phyloP scores from a whole-genome alignment of 306 rosid genomes.

The Canavalia ensiformis region DNA sequence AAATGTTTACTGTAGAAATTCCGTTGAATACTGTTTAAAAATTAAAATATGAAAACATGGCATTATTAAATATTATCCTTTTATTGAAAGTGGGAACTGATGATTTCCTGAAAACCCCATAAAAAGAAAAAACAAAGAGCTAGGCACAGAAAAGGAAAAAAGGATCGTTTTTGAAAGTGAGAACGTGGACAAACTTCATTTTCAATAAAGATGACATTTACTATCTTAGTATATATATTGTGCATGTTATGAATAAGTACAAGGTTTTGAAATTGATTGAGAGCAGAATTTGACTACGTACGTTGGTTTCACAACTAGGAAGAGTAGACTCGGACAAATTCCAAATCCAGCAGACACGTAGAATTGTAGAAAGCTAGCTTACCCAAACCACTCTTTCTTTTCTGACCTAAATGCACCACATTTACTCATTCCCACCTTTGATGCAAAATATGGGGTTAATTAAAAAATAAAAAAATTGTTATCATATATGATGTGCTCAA shows the following conservation, averaged over 20 bases:
- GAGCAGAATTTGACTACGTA: constrained; percentile 49
- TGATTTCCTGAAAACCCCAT: constrained; percentile 16
- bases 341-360: constrained; percentile 54
- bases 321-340: not conserved
- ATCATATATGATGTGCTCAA: too few relatives aligned
- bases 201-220: constrained; percentile 49
- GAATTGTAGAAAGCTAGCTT: constrained; percentile 51
- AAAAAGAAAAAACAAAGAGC: not conserved
- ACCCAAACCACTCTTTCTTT: constrained; percentile 35
- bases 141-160: not conserved
- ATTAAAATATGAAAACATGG: not conserved
- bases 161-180: constrained; percentile 35
- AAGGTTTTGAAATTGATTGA: constrained; percentile 45
- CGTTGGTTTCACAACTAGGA: constrained; percentile 25
- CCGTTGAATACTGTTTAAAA: not conserved
- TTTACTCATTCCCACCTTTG: constrained; percentile 45
- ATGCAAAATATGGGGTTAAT: not conserved
- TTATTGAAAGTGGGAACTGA: not conserved
- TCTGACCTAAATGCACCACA: constrained; percentile 54
- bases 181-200: constrained; percentile 48
- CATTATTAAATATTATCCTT: constrained; percentile 35
- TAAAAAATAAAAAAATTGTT: not conserved
- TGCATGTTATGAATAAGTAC: constrained; percentile 42
- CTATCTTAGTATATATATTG: not conserved
- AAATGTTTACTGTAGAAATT: not conserved